Conservation (phyloP, 768 basidiomycete genomes). For the Xerocomus spinulosus region DNA sequence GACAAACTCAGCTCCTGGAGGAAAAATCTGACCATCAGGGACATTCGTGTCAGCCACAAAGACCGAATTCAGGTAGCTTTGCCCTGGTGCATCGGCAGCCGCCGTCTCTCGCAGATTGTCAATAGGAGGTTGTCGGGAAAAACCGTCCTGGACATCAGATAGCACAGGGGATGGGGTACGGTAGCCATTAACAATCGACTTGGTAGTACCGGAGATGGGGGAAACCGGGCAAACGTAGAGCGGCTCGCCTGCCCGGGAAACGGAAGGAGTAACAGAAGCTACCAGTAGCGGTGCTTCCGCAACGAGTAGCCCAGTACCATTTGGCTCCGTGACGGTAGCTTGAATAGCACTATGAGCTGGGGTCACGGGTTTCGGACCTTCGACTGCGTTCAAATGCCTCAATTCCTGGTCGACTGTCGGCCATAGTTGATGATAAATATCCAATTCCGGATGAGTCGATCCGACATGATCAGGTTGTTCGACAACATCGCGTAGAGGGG, state of each 20-base stretch:
- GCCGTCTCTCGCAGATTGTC: conserved; percentile 1
- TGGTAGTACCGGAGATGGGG: conserved; percentile 6
- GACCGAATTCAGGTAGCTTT: conserved; percentile 40
- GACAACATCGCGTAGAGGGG: conserved; percentile 8
- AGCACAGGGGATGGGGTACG: conserved; percentile 13
- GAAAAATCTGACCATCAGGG: conserved; percentile 69
- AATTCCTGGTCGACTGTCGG: conserved; percentile 37
- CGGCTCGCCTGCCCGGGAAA: conserved; percentile 1
- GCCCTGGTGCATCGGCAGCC: background rate
- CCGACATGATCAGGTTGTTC: conserved; percentile 7
- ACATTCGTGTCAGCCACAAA: conserved; percentile 69
- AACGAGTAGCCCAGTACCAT: conserved; percentile 25
- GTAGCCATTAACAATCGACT: conserved; percentile 32
- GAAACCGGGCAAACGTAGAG: conserved; percentile 1
- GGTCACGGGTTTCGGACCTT: background rate
- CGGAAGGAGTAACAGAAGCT: conserved; percentile 18
- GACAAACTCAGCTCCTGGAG: conserved; percentile 80
- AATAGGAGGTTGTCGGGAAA: background rate
- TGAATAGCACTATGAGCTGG: background rate
- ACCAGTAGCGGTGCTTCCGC: conserved; percentile 28
- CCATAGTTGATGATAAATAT: conserved; percentile 30
- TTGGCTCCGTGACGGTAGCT: background rate
- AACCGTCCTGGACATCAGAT: background rate
- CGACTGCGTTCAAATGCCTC: conserved; percentile 26
- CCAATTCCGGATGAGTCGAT: conserved; percentile 7